Evolutionary conservation across 129 eudicot species (phyloP).

Genomic region (Flaveria brownii): DNA sequence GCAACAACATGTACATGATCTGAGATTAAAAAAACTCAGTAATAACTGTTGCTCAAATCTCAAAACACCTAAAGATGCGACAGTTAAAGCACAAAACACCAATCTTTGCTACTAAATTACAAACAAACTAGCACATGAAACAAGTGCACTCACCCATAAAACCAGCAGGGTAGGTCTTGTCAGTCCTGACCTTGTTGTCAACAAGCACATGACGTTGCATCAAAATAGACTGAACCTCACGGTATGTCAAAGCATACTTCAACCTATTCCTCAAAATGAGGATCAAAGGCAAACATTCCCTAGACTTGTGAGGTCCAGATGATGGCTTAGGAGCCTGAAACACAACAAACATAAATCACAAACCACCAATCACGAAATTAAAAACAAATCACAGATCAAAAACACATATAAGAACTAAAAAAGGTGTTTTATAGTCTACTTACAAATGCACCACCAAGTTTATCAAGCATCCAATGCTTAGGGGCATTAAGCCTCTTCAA

Average conservation of each 20-base stretch:
- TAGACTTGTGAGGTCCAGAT: conserved; percentile 60
- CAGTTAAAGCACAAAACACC: no score
- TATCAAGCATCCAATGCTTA: conserved; percentile 67
- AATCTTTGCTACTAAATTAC: no score
- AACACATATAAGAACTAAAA: neutral
- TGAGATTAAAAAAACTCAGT: neutral
- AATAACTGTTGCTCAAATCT: no score
- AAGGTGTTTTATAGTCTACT: neutral
- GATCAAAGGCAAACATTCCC: conserved; percentile 58
- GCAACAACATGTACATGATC: neutral
- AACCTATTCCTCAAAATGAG: conserved; percentile 52
- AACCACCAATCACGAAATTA: neutral
- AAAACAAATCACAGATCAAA: neutral
- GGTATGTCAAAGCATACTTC: conserved; percentile 59
- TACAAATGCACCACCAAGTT: conserved; percentile 69
- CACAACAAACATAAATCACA: neutral
- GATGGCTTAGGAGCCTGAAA: conserved; percentile 62
- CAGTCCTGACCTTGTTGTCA: conserved; percentile 60
- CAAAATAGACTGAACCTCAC: conserved; percentile 55
- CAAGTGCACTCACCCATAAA: conserved; percentile 46
- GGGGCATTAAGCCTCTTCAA: conserved; percentile 76
- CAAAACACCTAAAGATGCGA: no score
- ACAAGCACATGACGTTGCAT: conserved; percentile 62
- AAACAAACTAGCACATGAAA: no score
- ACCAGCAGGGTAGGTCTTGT: conserved; percentile 63